Evolutionary conservation across 768 basidiomycete genomes (phyloP), one percentile per base, ranked within the genome.

Genomic region (Paxillus ammoniavirescens): DNA sequence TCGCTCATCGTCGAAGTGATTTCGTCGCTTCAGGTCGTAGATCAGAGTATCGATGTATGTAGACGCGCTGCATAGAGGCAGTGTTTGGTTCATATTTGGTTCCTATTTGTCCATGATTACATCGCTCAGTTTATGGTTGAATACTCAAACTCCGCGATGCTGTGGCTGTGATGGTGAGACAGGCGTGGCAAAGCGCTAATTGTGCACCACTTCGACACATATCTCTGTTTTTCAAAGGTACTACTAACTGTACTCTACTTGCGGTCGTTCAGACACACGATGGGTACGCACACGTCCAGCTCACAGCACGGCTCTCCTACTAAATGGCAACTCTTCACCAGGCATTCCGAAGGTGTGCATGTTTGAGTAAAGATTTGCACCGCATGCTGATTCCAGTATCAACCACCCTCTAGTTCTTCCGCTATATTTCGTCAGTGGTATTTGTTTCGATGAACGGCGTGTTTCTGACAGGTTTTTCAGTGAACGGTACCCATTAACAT

Each of bases 401-500:
- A 31, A 31, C 31, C 10, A 21, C 8, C 14, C 21, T 50, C 50
- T 61, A 96, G 94, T 97, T 97, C 75, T 97, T 97, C 81, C 86
- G 93, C 73, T 97, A 93, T 69, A 91, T 95, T 63, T 95, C 93
- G 87, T 91, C 71, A 63, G 90, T 75, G 4, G 6, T 18, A 9
- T 8, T 13, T 17, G 0, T 17, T 28, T 33, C 14, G 17, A 18
- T 5, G 46, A 23, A 33, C 2, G 14, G 33, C 61, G 37, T 54
- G 8, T 8, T 36, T 10, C 55, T 67, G 42, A 72, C 41, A 8
- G 14, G 31, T 21, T 41, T 2, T 2, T 8, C 65, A 96, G 93
- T 57, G 97, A 98, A 77, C 87, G 97, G 56, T 99, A 99, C 71
- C 96, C 97, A 47, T 82, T 99, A 61, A 99, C 95, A 14, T 98